Evolutionary conservation across 164 flowering plant species (phyloP).

Genomic region (Chloranthus sessilifolius): DNA sequence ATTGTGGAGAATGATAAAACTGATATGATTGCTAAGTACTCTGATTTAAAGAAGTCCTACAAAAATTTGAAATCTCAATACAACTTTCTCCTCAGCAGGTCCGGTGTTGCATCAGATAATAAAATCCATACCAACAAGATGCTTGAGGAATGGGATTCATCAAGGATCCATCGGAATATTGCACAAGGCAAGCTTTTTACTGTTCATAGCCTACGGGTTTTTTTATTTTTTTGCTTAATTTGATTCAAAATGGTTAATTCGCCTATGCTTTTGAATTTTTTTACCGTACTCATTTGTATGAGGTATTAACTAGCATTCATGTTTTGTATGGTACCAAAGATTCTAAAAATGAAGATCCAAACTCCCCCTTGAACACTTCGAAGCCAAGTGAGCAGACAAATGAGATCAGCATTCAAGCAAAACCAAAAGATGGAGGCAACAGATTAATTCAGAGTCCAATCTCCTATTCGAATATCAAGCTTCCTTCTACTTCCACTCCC

Average conservation of each 20-base stretch:
- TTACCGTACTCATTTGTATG: no score
- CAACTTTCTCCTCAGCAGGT: constrained; percentile 39
- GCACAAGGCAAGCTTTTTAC: constrained; percentile 32
- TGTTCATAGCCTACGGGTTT: no score
- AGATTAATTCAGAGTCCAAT: constrained; percentile 19
- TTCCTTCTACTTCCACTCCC: constrained; percentile 20
- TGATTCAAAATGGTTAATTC: no score
- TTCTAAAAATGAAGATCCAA: constrained; percentile 12
- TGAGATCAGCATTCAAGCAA: constrained; percentile 15
- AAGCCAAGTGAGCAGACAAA: constrained; percentile 20
- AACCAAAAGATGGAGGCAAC: constrained; percentile 20
- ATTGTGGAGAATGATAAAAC: background rate
- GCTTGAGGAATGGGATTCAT: constrained; percentile 28
- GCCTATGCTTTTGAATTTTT: no score
- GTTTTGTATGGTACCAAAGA: constrained; percentile 17
- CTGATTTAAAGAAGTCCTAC: constrained; percentile 18
- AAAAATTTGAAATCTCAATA: constrained; percentile 65
- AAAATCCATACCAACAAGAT: constrained; percentile 16
- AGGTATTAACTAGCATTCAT: no score
- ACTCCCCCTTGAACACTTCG: constrained; percentile 15
- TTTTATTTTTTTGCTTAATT: no score
- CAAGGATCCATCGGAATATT: constrained; percentile 20
- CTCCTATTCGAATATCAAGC: constrained; percentile 16
- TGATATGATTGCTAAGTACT: background rate
- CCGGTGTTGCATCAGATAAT: constrained; percentile 37